These are phyloP conservation scores for Lachancea thermotolerans DNA, from an alignment of 805 yeast genomes.

Conservation along the genomic window DNA sequence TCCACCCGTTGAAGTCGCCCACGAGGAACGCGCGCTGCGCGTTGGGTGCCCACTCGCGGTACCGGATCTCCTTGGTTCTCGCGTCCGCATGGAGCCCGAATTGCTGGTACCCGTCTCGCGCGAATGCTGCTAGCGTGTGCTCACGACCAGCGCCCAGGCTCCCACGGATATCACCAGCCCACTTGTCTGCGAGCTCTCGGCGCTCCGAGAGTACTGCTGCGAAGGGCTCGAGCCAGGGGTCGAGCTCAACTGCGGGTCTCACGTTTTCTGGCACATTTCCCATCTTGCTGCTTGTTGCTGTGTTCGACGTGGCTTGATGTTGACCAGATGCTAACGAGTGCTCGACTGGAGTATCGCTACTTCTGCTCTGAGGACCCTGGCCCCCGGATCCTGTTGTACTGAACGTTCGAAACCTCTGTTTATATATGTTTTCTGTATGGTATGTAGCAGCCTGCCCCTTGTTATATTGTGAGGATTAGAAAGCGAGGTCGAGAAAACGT, in stretches of 20 bases:
- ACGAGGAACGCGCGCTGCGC: conserved; percentile 69
- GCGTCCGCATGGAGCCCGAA: conserved; percentile 70
- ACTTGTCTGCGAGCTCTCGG: conserved; percentile 55
- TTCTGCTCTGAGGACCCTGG: background rate
- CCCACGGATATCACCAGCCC: conserved; percentile 45
- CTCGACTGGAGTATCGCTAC: background rate
- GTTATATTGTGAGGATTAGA: background rate
- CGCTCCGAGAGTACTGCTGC: conserved; percentile 62
- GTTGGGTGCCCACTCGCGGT: conserved; percentile 87
- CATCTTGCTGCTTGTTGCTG: conserved; percentile 5
- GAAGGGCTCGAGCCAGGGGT: conserved; percentile 83
- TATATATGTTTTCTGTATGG: background rate
- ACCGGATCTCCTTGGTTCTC: conserved; percentile 46
- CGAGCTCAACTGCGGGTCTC: conserved; percentile 60
- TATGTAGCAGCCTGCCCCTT: background rate
- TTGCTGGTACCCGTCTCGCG: conserved; percentile 59
- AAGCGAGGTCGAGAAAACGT: background rate
- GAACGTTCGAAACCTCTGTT: background rate
- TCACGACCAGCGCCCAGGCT: conserved; percentile 40
- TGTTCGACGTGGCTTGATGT: too few relatives aligned
- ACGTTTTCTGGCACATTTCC: conserved; percentile 33
- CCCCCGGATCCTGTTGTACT: too few relatives aligned
- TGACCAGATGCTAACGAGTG: background rate
- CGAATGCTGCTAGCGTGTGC: conserved; percentile 61
- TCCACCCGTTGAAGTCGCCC: conserved; percentile 92